A percentile compares a stretch with the other conserved stretches of the same genome.
Conservation (phyloP, 331 rosid genomes). For the Pyracantha coccinea region DNA sequence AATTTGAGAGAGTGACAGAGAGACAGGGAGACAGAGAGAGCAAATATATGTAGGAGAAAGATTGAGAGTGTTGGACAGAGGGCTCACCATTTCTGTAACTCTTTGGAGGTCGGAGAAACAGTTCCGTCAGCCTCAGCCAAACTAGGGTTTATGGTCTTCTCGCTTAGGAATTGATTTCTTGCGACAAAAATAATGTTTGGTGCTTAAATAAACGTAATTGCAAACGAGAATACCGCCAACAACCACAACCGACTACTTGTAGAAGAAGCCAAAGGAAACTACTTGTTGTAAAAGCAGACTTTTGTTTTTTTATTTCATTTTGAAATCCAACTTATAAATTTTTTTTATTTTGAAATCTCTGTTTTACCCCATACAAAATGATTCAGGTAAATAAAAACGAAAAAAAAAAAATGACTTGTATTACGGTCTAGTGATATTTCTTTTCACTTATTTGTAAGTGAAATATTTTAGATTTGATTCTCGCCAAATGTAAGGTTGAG, state of each 20-base stretch:
- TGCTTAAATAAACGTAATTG: background rate
- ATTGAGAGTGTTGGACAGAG: background rate
- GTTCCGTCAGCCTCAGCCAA: background rate
- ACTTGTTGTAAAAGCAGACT: background rate
- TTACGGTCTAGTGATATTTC: too few species aligned
- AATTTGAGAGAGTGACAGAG: background rate
- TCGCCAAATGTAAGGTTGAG: too few species aligned
- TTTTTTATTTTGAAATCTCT: too few species aligned
- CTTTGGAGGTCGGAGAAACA: background rate
- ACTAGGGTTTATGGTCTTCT: background rate
- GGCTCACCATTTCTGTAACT: conserved; percentile 1
- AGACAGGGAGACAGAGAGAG: background rate
- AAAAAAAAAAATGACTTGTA: too few species aligned
- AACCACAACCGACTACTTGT: background rate
- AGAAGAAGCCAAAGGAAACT: background rate
- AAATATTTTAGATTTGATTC: too few species aligned
- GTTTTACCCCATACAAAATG: too few species aligned
- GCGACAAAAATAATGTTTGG: background rate
- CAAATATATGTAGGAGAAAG: background rate
- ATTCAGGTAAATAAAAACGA: too few species aligned
- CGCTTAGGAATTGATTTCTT: background rate
- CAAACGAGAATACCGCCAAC: background rate
- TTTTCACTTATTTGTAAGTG: too few species aligned
- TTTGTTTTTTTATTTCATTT: background rate
- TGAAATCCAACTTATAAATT: too few species aligned